Evolutionary conservation across 2,329 filamentous ascomycete species (phyloP).

Genomic region (Fusarium papillatum): DNA sequence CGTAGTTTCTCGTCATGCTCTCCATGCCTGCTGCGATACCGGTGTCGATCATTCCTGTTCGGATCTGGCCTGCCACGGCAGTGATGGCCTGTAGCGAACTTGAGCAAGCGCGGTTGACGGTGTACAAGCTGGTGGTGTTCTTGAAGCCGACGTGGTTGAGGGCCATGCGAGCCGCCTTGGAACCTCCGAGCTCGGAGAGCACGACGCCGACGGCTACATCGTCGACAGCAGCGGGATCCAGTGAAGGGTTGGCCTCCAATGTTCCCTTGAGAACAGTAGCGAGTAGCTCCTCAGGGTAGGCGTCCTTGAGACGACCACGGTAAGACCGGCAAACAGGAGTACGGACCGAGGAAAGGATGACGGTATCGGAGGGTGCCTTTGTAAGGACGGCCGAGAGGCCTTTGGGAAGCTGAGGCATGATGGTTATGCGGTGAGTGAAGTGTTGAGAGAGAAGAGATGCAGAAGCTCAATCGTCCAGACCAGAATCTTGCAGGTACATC

Average conservation of each 20-base stretch:
- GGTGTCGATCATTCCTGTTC: constrained; percentile 77
- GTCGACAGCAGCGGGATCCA: constrained; percentile 75
- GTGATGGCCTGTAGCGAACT: constrained; percentile 85
- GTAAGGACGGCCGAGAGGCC: constrained; percentile 83
- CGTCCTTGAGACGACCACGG: constrained; percentile 87
- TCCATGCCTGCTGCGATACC: constrained; percentile 94
- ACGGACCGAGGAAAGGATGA: constrained; percentile 91
- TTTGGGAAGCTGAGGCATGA: constrained; percentile 42
- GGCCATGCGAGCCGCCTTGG: constrained; percentile 92
- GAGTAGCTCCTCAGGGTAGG: constrained; percentile 92
- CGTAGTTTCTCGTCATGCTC: constrained; percentile 96
- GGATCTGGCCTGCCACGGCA: constrained; percentile 80
- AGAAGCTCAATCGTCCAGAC: not conserved
- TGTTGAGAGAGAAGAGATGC: not conserved
- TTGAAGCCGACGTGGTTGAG: constrained; percentile 87
- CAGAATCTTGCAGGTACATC: not conserved
- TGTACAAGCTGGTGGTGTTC: constrained; percentile 81
- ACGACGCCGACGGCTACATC: constrained; percentile 92
- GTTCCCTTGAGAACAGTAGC: constrained; percentile 66
- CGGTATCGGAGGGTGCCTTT: constrained; percentile 85
- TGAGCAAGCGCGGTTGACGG: constrained; percentile 89
- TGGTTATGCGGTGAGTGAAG: not conserved
- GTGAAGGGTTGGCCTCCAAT: constrained; percentile 75
- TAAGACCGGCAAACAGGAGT: constrained; percentile 89
- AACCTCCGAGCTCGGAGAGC: constrained; percentile 90